Base-by-base conservation (phyloP, 768 basidiomycete species). In the Russula brevipes region DNA sequence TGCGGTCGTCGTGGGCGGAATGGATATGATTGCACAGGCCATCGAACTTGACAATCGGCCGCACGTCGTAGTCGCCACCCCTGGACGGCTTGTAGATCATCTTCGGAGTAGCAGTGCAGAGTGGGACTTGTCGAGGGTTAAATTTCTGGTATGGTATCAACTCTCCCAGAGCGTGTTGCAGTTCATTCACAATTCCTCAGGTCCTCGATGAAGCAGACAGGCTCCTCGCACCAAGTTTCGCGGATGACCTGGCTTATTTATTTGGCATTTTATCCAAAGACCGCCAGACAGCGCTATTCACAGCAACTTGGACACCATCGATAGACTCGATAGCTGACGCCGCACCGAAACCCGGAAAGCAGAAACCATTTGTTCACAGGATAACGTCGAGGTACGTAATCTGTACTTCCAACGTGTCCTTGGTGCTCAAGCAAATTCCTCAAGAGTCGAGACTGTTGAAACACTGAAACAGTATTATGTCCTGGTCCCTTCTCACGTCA, bases 11-110 rank as follows among this genome's bases (percentile, higher is more conserved):
- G 94, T 98, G 2, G 97, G 97, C 17, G 97, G 97, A 5, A 96
- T 99, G 93, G 97, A 99, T 70, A 96, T 96, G 88, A 93, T 97
- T 80, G 73, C 85, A 1, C 97, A 99, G 72, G 92, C 96, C 0
- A 78, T 91, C 17, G 94, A 95, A 70, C 83, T 99, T 14, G 80
- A 81, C 2, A 84, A 86, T 66, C 83, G 89, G 46, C 97, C 97
- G 0, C 97, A 98, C 72, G 82, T 99, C 42, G 87, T 98, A 30
- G 86, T 99, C 51, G 97, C 95, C 8, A 99, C 97, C 0, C 97
- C 97, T 3, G 97, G 97, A 2, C 84, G 97, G 19, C 85, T 99
- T 24, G 91, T 94, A 3, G 97, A 99, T 74, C 86, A 94, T 69
- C 73, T 99, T 51, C 81, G 82, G 65, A 94, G 89, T 69, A 83